Percentiles rank a stretch among this genome's conserved stretches.
These are phyloP conservation scores for Calvatia gigantea DNA, from an alignment of 768 basidiomycete species.

Conservation along the genomic window DNA sequence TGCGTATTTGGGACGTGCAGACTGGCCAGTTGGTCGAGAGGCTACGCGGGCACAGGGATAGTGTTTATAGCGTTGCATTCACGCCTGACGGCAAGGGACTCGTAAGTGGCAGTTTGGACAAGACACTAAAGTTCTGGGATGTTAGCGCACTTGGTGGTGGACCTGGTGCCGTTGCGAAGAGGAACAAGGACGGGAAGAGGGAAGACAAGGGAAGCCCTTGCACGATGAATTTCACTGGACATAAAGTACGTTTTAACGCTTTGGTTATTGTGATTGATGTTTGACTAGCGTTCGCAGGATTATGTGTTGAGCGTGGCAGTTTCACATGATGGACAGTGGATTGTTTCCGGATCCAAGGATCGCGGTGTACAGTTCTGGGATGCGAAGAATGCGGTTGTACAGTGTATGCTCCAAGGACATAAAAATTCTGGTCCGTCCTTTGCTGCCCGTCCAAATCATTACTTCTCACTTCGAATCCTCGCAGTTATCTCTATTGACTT, in stretches of 20 bases:
- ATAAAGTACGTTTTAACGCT: slow-evolving; percentile 55
- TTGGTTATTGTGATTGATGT: slow-evolving; percentile 33
- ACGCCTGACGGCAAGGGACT: slow-evolving; percentile 87
- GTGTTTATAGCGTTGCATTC: slow-evolving; percentile 86
- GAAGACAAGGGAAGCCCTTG: slow-evolving; percentile 41
- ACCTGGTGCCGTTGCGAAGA: slow-evolving; percentile 26
- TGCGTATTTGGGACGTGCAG: slow-evolving; percentile 73
- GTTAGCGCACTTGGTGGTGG: slow-evolving; percentile 72
- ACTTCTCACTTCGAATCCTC: neutral
- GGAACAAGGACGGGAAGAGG: slow-evolving; percentile 59
- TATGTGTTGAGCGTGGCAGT: slow-evolving; percentile 46
- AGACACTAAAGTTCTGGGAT: slow-evolving; percentile 84
- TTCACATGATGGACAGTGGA: slow-evolving; percentile 76
- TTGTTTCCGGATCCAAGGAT: slow-evolving; percentile 80
- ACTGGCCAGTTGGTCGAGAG: slow-evolving; percentile 64
- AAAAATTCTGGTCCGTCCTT: slow-evolving; percentile 22
- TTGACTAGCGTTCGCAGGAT: slow-evolving; percentile 44
- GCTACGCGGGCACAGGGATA: slow-evolving; percentile 71
- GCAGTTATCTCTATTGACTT: slow-evolving; percentile 31
- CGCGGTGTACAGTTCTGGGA: slow-evolving; percentile 81
- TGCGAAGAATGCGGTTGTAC: slow-evolving; percentile 52
- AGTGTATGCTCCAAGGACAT: slow-evolving; percentile 68
- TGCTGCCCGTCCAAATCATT: neutral
- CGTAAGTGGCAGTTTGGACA: slow-evolving; percentile 85
- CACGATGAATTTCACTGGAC: slow-evolving; percentile 77